These are phyloP conservation scores for Schrenkiella parvula DNA, from an alignment of 345 rosid species.

Conservation along the genomic window DNA sequence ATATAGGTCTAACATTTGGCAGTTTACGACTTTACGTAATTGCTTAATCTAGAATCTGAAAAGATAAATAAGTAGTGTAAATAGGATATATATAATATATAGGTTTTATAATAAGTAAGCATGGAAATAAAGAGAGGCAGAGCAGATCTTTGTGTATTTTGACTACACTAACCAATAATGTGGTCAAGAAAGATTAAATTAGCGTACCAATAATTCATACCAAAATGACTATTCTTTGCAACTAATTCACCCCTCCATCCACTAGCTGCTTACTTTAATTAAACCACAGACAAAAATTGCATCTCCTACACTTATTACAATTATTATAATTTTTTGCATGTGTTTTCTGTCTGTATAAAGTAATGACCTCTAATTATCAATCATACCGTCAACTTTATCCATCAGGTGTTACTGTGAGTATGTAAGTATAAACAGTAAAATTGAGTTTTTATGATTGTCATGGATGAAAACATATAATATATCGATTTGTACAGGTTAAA, in stretches of 20 bases:
- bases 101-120: constrained; percentile 30
- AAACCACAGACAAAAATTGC: constrained; percentile 18
- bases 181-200: constrained; percentile 25
- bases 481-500: not conserved
- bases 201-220: constrained; percentile 21
- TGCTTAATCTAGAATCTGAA: constrained; percentile 24
- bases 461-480: not conserved
- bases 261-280: constrained; percentile 21
- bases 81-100: constrained; percentile 7
- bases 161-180: constrained; percentile 16
- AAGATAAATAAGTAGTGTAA: constrained; percentile 9
- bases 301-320: constrained; percentile 15
- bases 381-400: not conserved
- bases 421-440: not conserved
- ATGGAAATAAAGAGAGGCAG: constrained; percentile 21
- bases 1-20: constrained; percentile 5
- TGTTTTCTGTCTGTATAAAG: constrained; percentile 2
- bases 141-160: constrained; percentile 16
- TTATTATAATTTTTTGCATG: constrained; percentile 3
- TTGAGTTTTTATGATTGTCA: not conserved
- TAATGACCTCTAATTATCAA: constrained; percentile 11
- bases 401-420: not conserved
- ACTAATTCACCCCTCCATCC: constrained; percentile 20
- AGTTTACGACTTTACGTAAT: constrained; percentile 24
- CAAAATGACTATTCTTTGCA: constrained; percentile 15